Base-by-base conservation (phyloP, 768 basidiomycete species). In the Mycena rebaudengoi region DNA sequence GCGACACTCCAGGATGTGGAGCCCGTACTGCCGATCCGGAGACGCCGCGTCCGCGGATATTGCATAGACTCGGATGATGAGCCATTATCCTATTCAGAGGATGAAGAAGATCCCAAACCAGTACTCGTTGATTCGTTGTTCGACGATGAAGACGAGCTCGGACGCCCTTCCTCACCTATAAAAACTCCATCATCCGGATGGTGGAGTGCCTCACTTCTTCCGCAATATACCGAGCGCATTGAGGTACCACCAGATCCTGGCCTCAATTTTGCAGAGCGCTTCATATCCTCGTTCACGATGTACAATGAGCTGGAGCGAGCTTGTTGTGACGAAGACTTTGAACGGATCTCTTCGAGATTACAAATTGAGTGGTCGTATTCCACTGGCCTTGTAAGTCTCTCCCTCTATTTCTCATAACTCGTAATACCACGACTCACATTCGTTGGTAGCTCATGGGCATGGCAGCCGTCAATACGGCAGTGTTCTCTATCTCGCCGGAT, bases 291-390 rank as follows among this genome's bases (percentile, higher is more conserved):
- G 1, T 85, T 91, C 52, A 86, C 89, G 0, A 78, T 84, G 53
- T 91, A 90, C 63, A 73, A 76, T 4, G 87, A 88, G 59, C 75
- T 91, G 33, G 79, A 81, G 39, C 76, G 79, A 21, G 88, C 86
- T 5, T 57, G 62, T 3, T 54, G 67, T 12, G 83, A 87, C 52
- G 82, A 81, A 1, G 80, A 88, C 10, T 89, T 80, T 53, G 87
- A 90, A 44, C 73, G 73, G 13, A 70, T 90, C 3, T 79, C 87
- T 46, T 62, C 60, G 3, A 74, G 85, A 39, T 67, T 91, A 23
- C 78, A 85, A 63, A 76, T 77, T 26, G 91, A 92, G 66, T 92
- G 91, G 91, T 84, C 83, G 6, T 88, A 84, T 44, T 78, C 86
- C 16, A 89, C 88, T n/a, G 88, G 83, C 33, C 77, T 87, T 70